Evolutionary conservation across 192 early-diverging fungal genomes (phyloP).

Genomic region (Allomyces macrogynus): DNA sequence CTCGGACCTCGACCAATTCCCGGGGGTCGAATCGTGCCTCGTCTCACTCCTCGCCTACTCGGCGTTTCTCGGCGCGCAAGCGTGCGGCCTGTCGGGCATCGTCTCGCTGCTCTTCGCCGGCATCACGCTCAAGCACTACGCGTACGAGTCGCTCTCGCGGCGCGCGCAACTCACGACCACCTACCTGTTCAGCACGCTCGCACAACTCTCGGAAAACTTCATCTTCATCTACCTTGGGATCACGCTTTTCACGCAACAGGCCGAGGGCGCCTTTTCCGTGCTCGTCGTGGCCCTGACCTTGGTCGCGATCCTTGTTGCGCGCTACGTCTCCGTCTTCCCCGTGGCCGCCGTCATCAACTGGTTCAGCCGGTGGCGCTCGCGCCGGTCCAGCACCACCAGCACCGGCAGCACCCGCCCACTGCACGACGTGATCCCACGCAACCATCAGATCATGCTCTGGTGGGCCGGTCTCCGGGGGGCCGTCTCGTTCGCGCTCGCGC

Average conservation of each 20-base stretch:
- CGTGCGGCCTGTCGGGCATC: slow-evolving; percentile 71
- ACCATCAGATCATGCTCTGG: slow-evolving; percentile 82
- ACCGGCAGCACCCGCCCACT: background rate
- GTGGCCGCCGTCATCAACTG: slow-evolving; percentile 62
- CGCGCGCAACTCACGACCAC: slow-evolving; percentile 61
- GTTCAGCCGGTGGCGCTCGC: slow-evolving; percentile 19
- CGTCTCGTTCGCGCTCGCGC: slow-evolving; percentile 85
- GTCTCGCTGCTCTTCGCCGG: slow-evolving; percentile 85
- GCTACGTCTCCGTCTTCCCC: slow-evolving; percentile 72
- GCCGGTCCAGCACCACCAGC: slow-evolving; percentile 1
- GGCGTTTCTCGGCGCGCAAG: slow-evolving; percentile 82
- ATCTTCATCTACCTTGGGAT: slow-evolving; percentile 93
- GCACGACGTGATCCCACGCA: slow-evolving; percentile 16
- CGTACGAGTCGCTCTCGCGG: slow-evolving; percentile 69
- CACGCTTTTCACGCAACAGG: slow-evolving; percentile 64
- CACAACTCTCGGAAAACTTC: slow-evolving; percentile 87
- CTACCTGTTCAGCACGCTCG: slow-evolving; percentile 76
- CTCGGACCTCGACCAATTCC: slow-evolving; percentile 58
- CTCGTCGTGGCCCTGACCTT: slow-evolving; percentile 7
- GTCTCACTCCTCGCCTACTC: slow-evolving; percentile 71
- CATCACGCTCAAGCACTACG: slow-evolving; percentile 83
- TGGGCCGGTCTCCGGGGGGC: slow-evolving; percentile 92
- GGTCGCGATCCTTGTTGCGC: slow-evolving; percentile 63
- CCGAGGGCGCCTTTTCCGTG: background rate
- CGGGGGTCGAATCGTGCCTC: slow-evolving; percentile 70